phyloP scores from a whole-genome alignment of 306 rosid genomes.

The Lotus japonicus region DNA sequence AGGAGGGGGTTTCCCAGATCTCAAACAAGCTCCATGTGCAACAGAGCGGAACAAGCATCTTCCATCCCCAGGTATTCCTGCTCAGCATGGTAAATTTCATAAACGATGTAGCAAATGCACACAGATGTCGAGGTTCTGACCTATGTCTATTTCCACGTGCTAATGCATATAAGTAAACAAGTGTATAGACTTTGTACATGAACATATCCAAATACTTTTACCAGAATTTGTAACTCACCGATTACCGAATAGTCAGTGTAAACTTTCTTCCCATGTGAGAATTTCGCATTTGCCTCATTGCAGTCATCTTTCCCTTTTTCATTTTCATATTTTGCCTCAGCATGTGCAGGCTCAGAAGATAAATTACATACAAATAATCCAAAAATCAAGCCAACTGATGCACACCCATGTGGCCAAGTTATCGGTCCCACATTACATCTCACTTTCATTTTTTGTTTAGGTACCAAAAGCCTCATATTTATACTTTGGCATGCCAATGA shows the following conservation, averaged over 20 bases:
- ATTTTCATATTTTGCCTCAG: constrained; percentile 40
- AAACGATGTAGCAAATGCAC: background rate
- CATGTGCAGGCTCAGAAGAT: constrained; percentile 50
- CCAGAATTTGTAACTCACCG: constrained; percentile 46
- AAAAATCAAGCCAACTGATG: constrained; percentile 60
- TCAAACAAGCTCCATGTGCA: constrained; percentile 78
- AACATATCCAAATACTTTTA: background rate
- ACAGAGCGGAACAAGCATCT: constrained; percentile 91
- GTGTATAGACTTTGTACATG: background rate
- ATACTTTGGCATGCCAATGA: constrained; percentile 48
- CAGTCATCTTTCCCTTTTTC: constrained; percentile 32
- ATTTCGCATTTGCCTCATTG: constrained; percentile 32
- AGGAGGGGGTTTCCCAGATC: constrained; percentile 74
- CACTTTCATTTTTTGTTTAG: constrained; percentile 46
- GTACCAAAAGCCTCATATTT: constrained; percentile 47
- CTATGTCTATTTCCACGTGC: background rate
- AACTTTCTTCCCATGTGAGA: constrained; percentile 71
- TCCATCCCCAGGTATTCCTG: constrained; percentile 98
- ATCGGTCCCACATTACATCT: constrained; percentile 41
- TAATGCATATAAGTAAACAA: background rate
- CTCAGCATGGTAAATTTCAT: constrained; percentile 17
- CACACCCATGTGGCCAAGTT: constrained; percentile 53
- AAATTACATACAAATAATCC: constrained; percentile 59
- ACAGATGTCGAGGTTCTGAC: background rate
- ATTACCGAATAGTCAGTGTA: constrained; percentile 74